Evolutionary conservation across 129 eudicot genomes (phyloP), one percentile per base, ranked within the genome.

Genomic region (Silybum marianum): DNA sequence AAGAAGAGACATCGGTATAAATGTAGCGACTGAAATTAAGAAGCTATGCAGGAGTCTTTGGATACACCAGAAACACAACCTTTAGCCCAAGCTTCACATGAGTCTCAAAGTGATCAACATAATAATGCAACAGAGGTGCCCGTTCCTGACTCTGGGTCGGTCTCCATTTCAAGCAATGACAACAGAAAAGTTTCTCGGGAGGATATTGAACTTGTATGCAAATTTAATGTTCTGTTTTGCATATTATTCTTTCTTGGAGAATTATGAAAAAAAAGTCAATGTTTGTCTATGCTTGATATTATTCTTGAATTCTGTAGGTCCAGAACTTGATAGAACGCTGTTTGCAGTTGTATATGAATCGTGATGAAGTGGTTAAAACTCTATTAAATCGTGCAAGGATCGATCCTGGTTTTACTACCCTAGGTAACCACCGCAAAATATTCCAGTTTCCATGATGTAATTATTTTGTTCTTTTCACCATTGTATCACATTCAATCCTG

Each of bases 261-360:
- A 60, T 78, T 19, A 38, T 54, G 68, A 32, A 40, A 60, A 60
- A 28, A 7, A 28, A 7, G 67, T 78, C 34, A 54, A 26, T 42
- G 28, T 58, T 73, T 44, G 26, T 30, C 44, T 63, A 54, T 23
- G 74, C 10, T 38, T 83, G 18, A 66, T 81, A 32, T 76, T 34
- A 30, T 48, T 38, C 25, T 80, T 77, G 26, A 69, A 84, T 77
- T 22, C 74, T 88, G 92, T 81, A 95, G 99, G 99, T 95, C 73
- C 99, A 95, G 73, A 92, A 95, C 91, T 84, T 95, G 88, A 95
- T 95, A 77, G 99, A 95, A 80, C 89, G 99, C 34, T 95, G 99
- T 77, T 84, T 95, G 79, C 99, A 92, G 81, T 74, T 95, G 83
- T 95, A 95, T 80, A 95, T 95, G 99, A 95, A 92, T 80, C 90